Conservation (phyloP, 1,139 yeast genomes). For the Wickerhamomyces sp. region DNA sequence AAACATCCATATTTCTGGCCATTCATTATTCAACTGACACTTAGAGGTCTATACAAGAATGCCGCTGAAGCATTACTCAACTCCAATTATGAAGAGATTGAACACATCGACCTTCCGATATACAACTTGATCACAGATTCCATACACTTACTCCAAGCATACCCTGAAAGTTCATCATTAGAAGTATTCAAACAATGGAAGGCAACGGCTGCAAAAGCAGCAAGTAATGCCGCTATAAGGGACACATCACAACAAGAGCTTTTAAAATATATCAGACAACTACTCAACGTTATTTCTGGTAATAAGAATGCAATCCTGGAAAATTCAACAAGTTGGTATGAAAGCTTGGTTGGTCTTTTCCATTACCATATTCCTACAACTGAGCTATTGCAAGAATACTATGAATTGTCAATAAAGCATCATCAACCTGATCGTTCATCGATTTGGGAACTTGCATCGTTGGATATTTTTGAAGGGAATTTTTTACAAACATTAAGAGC, state of each 20-base stretch:
- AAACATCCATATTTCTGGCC: conserved; percentile 62
- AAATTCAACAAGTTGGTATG: conserved; percentile 63
- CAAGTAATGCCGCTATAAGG: conserved; percentile 18
- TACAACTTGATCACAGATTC: conserved; percentile 46
- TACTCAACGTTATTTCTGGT: conserved; percentile 36
- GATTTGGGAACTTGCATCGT: conserved; percentile 59
- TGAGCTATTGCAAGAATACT: conserved; percentile 39
- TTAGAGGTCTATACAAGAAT: conserved; percentile 59
- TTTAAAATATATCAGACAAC: conserved; percentile 11
- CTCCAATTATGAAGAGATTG: conserved; percentile 34
- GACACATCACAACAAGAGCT: conserved; percentile 13
- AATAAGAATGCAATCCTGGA: conserved; percentile 45
- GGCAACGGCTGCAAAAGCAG: conserved; percentile 22
- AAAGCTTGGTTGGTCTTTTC: conserved; percentile 55
- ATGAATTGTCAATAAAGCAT: conserved; percentile 27
- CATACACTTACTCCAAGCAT: conserved; percentile 27
- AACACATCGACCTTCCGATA: conserved; percentile 27
- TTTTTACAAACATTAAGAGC: conserved; percentile 55
- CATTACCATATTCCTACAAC: conserved; percentile 57
- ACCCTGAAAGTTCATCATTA: conserved; percentile 27
- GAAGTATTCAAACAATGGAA: conserved; percentile 33
- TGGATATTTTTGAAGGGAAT: conserved; percentile 54
- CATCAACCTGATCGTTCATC: conserved; percentile 34
- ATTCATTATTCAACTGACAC: conserved; percentile 48
- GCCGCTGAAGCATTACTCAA: conserved; percentile 44